A percentile compares a stretch with the other conserved stretches of the same genome.
phyloP scores from a whole-genome alignment of 2,329 filamentous ascomycete genomes.

The Stemphylium lycopersici region DNA sequence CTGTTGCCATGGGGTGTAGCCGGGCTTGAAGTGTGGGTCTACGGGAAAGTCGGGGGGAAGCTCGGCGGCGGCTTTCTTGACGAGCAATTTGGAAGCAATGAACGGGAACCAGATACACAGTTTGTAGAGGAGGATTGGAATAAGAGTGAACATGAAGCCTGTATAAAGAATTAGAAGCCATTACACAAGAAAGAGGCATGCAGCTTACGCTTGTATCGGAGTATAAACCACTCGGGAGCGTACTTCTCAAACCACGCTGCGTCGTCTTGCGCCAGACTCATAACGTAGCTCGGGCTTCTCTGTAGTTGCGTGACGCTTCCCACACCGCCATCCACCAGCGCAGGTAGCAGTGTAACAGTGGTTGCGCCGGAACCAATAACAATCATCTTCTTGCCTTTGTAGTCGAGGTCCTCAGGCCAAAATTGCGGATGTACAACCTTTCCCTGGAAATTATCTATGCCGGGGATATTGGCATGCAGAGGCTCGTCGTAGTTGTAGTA shows the following conservation, averaged over 20 bases:
- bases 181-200: not conserved
- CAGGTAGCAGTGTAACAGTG: conserved; percentile 76
- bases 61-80: conserved; percentile 51
- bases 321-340: conserved; percentile 67
- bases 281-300: conserved; percentile 70
- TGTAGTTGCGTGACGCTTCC: conserved; percentile 78
- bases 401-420: conserved; percentile 74
- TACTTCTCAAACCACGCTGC: conserved; percentile 44
- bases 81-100: conserved; percentile 57
- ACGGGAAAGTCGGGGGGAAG: conserved; percentile 57
- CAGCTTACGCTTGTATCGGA: conserved; percentile 53
- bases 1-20: conserved; percentile 68
- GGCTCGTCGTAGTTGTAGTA: conserved; percentile 77
- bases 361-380: conserved; percentile 82
- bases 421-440: conserved; percentile 72
- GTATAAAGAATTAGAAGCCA: not conserved
- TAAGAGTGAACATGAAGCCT: conserved; percentile 57
- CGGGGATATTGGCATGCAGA: conserved; percentile 66
- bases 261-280: conserved; percentile 57
- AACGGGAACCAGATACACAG: conserved; percentile 62
- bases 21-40: conserved; percentile 55
- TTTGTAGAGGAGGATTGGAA: conserved; percentile 56
- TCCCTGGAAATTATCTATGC: conserved; percentile 69
- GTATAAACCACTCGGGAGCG: conserved; percentile 57
- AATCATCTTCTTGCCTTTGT: conserved; percentile 69